Conservation (phyloP, 2,329 filamentous ascomycete species). For the Hymenoscyphus fructigenus region DNA sequence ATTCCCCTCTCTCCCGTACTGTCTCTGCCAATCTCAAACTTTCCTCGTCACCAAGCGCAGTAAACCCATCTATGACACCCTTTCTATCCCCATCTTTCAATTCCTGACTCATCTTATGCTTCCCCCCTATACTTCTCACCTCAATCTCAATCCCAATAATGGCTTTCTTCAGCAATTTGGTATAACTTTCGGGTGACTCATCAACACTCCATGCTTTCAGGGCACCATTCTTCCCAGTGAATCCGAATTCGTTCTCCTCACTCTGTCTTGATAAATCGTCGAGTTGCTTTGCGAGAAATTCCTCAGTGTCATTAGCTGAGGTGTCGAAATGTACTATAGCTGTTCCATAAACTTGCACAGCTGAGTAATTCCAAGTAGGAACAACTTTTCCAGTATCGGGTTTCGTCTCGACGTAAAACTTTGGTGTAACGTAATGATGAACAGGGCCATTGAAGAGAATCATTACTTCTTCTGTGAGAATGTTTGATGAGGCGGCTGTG, state of each 20-base stretch:
- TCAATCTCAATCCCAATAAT: conserved; percentile 62
- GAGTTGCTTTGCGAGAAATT: conserved; percentile 53
- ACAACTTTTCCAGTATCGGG: conserved; percentile 64
- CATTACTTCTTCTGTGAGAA: conserved; percentile 54
- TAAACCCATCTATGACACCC: conserved; percentile 59
- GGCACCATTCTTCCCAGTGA: conserved; percentile 41
- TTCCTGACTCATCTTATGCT: conserved; percentile 69
- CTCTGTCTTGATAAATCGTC: conserved; percentile 50
- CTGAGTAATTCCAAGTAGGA: conserved; percentile 70
- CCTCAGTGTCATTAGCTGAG: conserved; percentile 43
- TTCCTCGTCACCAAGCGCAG: conserved; percentile 40
- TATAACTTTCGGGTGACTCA: conserved; percentile 56
- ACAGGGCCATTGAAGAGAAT: conserved; percentile 59
- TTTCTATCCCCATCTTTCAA: conserved; percentile 50
- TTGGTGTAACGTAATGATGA: conserved; percentile 67
- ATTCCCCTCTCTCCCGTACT: neutral
- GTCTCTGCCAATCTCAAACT: neutral
- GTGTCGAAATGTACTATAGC: conserved; percentile 54
- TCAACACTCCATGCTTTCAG: conserved; percentile 53
- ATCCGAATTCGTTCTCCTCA: conserved; percentile 58
- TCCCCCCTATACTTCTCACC: conserved; percentile 55
- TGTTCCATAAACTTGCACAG: conserved; percentile 62
- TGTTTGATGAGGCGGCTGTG: neutral
- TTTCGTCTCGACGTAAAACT: conserved; percentile 67
- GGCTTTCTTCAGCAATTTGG: conserved; percentile 56